A percentile compares a stretch with the other conserved stretches of the same genome.
These are phyloP conservation scores for Bondarzewia mesenterica DNA, from an alignment of 1,284 basidiomycete genomes.

Conservation along the genomic window DNA sequence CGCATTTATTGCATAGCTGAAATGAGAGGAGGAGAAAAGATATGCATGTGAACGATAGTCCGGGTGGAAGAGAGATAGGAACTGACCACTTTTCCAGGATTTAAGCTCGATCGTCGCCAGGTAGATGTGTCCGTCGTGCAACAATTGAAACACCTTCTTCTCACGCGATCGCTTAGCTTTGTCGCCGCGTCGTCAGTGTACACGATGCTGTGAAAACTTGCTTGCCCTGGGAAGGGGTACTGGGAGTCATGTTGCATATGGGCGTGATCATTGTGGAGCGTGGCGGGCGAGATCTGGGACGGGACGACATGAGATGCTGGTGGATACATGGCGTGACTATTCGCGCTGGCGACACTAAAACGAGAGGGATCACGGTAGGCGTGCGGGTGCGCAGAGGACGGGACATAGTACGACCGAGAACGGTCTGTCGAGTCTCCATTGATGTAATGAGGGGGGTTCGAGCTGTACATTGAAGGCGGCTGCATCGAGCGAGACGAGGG, in stretches of 20 bases:
- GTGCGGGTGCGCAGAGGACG: slow-evolving; percentile 1
- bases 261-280: slow-evolving; percentile 4
- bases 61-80: neutral
- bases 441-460: slow-evolving; percentile 12
- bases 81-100: slow-evolving; percentile 74
- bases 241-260: slow-evolving; percentile 15
- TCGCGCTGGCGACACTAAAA: slow-evolving; percentile 17
- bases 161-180: slow-evolving; percentile 67
- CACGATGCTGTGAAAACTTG: slow-evolving; percentile 31
- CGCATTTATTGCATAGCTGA: slow-evolving; percentile 82
- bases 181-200: slow-evolving; percentile 71
- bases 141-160: slow-evolving; percentile 73
- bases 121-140: slow-evolving; percentile 79
- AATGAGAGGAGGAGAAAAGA: slow-evolving; percentile 5
- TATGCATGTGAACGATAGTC: slow-evolving; percentile 2
- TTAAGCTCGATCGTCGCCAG: slow-evolving; percentile 69
- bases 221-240: slow-evolving; percentile 29
- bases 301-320: slow-evolving; percentile 19
- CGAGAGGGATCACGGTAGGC: slow-evolving; percentile 2
- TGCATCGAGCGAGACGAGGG: slow-evolving; percentile 19
- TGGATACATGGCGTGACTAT: slow-evolving; percentile 21
- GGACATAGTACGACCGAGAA: slow-evolving; percentile 10
- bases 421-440: slow-evolving; percentile 7
- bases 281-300: slow-evolving; percentile 16
- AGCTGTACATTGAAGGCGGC: slow-evolving; percentile 22